Evolutionary conservation across 805 yeast genomes (phyloP).

Genomic region (Candida khao-thaluensis): DNA sequence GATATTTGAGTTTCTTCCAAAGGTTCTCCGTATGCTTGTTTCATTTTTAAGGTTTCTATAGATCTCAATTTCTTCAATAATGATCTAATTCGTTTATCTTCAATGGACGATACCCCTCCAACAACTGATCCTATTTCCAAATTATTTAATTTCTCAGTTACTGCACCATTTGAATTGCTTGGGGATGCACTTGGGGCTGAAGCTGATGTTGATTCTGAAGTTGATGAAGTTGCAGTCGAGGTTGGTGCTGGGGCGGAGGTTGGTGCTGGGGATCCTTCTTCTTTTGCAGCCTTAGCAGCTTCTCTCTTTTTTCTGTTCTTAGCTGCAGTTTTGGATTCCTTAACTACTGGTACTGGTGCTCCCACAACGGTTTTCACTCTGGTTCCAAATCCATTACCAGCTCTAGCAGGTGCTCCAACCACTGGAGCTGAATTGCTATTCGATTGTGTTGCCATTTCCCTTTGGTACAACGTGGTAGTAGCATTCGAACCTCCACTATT

Average conservation of each 20-base stretch:
- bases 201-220: conserved; percentile 12
- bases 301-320: conserved; percentile 78
- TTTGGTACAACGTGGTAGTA: conserved; percentile 56
- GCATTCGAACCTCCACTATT: conserved; percentile 28
- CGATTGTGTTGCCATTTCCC: conserved; percentile 41
- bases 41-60: conserved; percentile 84
- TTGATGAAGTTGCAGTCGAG: conserved; percentile 13
- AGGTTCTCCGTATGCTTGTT: conserved; percentile 78
- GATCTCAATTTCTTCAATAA: conserved; percentile 92
- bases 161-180: conserved; percentile 1
- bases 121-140: conserved; percentile 41
- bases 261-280: conserved; percentile 9
- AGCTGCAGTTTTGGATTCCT: conserved; percentile 62
- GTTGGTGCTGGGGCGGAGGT: conserved; percentile 16
- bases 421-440: conserved; percentile 17
- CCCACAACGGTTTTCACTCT: conserved; percentile 55
- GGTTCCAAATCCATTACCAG: neutral
- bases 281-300: conserved; percentile 11
- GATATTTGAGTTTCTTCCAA: conserved; percentile 91
- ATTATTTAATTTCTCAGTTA: conserved; percentile 6
- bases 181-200: conserved; percentile 13
- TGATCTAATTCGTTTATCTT: conserved; percentile 90
- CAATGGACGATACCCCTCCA: conserved; percentile 68
- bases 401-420: conserved; percentile 20
- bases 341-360: conserved; percentile 44